Conservation (phyloP, 768 basidiomycete species). For the Suillus paluster region DNA sequence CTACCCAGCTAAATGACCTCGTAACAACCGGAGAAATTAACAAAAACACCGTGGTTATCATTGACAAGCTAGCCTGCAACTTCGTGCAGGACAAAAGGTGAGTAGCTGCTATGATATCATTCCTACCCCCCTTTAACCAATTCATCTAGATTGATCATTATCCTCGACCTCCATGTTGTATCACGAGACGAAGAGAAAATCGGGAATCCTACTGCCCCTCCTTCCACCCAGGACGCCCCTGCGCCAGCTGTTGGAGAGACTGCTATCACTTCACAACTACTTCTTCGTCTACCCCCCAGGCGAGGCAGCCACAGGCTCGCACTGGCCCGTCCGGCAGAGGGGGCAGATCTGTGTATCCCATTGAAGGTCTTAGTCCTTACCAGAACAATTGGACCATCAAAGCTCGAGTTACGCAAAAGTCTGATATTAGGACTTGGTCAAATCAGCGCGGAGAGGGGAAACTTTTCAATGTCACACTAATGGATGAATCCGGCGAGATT, state of each 20-base stretch:
- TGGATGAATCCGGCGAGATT: conserved; percentile 96
- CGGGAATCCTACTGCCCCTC: conserved; percentile 57
- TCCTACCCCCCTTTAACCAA: conserved; percentile 10
- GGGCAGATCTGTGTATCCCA: conserved; percentile 64
- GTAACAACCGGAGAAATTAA: conserved; percentile 65
- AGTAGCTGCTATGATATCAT: conserved; percentile 24
- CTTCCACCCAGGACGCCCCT: conserved; percentile 37
- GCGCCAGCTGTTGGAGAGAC: conserved; percentile 29
- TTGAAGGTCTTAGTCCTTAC: conserved; percentile 94
- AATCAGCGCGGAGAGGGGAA: conserved; percentile 93
- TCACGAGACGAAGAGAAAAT: conserved; percentile 68
- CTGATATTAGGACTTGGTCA: conserved; percentile 88
- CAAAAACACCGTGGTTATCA: conserved; percentile 68
- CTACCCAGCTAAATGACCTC: conserved; percentile 84
- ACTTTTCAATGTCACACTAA: conserved; percentile 88
- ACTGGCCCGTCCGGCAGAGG: conserved; percentile 19
- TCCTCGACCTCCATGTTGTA: conserved; percentile 68
- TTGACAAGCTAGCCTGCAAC: conserved; percentile 83
- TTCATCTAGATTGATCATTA: conserved; percentile 71
- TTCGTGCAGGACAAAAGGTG: conserved; percentile 85
- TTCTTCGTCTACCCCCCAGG: conserved; percentile 22
- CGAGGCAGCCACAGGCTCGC: conserved; percentile 11
- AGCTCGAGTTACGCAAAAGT: conserved; percentile 88
- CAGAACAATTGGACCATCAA: conserved; percentile 99
- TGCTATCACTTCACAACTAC: conserved; percentile 31